A percentile compares a stretch with the other conserved stretches of the same genome.
Conservation (phyloP, 768 basidiomycete genomes). For the Infundibulicybe gibba region DNA sequence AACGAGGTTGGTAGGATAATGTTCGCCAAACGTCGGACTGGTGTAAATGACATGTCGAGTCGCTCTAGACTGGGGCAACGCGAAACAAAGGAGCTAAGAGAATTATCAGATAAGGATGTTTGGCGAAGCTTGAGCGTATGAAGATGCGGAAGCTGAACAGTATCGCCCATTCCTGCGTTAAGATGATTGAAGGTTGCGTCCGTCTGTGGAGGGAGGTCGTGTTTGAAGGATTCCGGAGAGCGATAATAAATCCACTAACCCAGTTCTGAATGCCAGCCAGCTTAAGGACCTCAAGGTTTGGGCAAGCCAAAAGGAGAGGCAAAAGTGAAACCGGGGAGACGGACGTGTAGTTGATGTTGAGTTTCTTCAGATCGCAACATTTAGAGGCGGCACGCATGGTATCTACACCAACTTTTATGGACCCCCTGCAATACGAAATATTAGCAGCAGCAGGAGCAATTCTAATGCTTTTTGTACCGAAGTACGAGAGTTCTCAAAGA, state of each 20-base stretch:
- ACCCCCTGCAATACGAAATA: slow-evolving; percentile 39
- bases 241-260: slow-evolving; percentile 39
- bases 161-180: slow-evolving; percentile 19
- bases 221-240: not conserved
- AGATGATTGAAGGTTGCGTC: slow-evolving; percentile 52
- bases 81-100: slow-evolving; percentile 37
- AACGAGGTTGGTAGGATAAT: slow-evolving; percentile 8
- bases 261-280: slow-evolving; percentile 59
- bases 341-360: slow-evolving; percentile 64
- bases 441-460: slow-evolving; percentile 3
- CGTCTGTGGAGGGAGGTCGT: slow-evolving; percentile 35
- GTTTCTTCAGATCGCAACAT: slow-evolving; percentile 38
- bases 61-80: slow-evolving; percentile 48
- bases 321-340: slow-evolving; percentile 45
- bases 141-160: slow-evolving; percentile 33
- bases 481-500: slow-evolving; percentile 45
- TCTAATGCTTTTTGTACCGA: slow-evolving; percentile 35
- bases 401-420: slow-evolving; percentile 49
- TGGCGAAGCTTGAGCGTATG: slow-evolving; percentile 58
- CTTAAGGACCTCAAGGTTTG: slow-evolving; percentile 51
- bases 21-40: slow-evolving; percentile 33
- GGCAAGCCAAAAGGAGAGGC: slow-evolving; percentile 32
- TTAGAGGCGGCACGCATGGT: slow-evolving; percentile 41
- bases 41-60: slow-evolving; percentile 66
- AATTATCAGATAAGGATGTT: slow-evolving; percentile 44